A percentile compares a stretch with the other conserved stretches of the same genome.
These are phyloP conservation scores for Chrysosporium keratinophilum DNA, from an alignment of 2,329 filamentous ascomycete species.

Conservation along the genomic window DNA sequence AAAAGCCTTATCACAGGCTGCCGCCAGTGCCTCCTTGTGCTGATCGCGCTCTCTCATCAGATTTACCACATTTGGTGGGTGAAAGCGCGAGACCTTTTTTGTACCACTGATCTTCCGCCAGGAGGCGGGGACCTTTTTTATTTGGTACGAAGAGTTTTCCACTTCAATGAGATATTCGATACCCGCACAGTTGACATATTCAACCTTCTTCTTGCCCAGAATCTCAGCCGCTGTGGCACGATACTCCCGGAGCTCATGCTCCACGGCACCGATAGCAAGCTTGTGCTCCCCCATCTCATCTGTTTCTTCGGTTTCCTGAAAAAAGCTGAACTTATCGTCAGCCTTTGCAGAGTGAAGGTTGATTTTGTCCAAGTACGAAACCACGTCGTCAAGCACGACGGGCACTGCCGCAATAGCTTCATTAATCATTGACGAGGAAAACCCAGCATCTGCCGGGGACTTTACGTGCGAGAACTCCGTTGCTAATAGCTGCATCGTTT, in stretches of 20 bases:
- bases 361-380: conserved; percentile 70
- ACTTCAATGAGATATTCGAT: conserved; percentile 96
- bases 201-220: conserved; percentile 60
- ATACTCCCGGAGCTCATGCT: conserved; percentile 76
- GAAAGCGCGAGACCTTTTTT: conserved; percentile 83
- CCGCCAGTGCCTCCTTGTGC: conserved; percentile 83
- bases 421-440: conserved; percentile 58
- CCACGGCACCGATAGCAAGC: conserved; percentile 79
- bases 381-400: conserved; percentile 60
- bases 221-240: conserved; percentile 59
- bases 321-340: conserved; percentile 92
- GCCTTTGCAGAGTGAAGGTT: conserved; percentile 70
- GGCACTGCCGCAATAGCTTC: conserved; percentile 67
- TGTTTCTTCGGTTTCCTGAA: conserved; percentile 75
- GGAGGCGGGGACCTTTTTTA: conserved; percentile 82
- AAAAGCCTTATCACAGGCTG: conserved; percentile 82
- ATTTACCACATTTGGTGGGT: conserved; percentile 79
- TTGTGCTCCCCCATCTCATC: conserved; percentile 84
- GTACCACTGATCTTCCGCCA: conserved; percentile 95
- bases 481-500: conserved; percentile 72
- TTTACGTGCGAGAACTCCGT: conserved; percentile 63
- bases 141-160: conserved; percentile 55
- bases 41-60: conserved; percentile 83
- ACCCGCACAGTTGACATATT: conserved; percentile 74
- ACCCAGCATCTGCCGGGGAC: conserved; percentile 56